A percentile compares a stretch with the other conserved stretches of the same genome.
Conservation (phyloP, 1,139 yeast species). For the Debaryomycetaceae sp. region DNA sequence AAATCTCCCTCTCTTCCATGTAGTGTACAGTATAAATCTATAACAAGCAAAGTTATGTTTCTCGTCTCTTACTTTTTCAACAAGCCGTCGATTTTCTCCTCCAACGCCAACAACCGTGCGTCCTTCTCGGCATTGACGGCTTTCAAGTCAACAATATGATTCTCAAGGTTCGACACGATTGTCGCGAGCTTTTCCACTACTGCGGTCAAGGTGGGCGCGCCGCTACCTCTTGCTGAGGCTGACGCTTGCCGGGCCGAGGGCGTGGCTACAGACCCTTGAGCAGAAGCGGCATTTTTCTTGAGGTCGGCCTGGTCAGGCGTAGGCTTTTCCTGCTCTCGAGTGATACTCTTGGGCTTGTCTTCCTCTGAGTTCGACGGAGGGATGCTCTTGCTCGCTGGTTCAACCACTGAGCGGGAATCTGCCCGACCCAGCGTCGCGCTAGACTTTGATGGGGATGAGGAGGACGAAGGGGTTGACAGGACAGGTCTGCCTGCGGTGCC, state of each 20-base stretch:
- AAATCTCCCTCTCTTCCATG: neutral
- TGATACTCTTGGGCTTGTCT: slow-evolving; percentile 1
- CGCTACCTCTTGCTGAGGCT: too few species aligned
- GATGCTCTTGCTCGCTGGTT: slow-evolving; percentile 5
- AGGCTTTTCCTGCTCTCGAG: slow-evolving; percentile 3
- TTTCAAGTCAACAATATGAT: slow-evolving; percentile 40
- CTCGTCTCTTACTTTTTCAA: slow-evolving; percentile 10
- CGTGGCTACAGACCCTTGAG: too few species aligned
- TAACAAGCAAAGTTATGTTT: too few species aligned
- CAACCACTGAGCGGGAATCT: slow-evolving; percentile 5
- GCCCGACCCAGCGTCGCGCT: slow-evolving; percentile 7
- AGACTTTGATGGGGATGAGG: slow-evolving; percentile 4
- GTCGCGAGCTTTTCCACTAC: slow-evolving; percentile 56
- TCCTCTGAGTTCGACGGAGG: slow-evolving; percentile 3
- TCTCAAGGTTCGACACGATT: slow-evolving; percentile 46
- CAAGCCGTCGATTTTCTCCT: slow-evolving; percentile 30
- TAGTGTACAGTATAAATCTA: too few species aligned
- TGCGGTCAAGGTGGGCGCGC: slow-evolving; percentile 54
- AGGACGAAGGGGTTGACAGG: too few species aligned
- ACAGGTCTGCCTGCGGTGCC: too few species aligned
- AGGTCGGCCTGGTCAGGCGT: slow-evolving; percentile 7
- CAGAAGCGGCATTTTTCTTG: slow-evolving; percentile 12
- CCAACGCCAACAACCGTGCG: slow-evolving; percentile 38
- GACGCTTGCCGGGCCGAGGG: too few species aligned
- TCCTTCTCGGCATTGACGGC: slow-evolving; percentile 53